Evolutionary conservation across 2,329 filamentous ascomycete species (phyloP), one percentile per base, ranked within the genome.

Genomic region (Diaporthe velutina): DNA sequence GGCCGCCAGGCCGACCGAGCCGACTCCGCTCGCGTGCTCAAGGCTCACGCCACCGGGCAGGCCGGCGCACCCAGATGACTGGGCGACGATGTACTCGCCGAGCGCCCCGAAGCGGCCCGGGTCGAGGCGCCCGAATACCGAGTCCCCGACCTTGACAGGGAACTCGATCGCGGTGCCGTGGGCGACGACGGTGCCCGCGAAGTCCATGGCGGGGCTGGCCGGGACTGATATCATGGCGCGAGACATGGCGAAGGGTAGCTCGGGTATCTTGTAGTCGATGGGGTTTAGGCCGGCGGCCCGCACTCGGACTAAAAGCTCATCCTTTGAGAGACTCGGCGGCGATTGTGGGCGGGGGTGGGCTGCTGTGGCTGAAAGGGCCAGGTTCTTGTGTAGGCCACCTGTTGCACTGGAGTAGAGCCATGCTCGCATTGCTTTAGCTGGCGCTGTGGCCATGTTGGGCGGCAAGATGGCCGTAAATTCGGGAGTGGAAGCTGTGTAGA

Each of bases 221-320:
- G 87, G 85, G 7, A 80, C 81, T 38, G 81, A 79, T 70, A 88
- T 81, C 2, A 85, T 58, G 35, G 85, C 76, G 5, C 84, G 82
- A 0, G 80, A 80, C 10, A 89, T 74, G 5, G 60, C 30, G 0
- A 85, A 82, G 30, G 86, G 81, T 9, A 83, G 30, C 79, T 93
- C 91, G 17, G 89, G 84, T 2, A 89, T 78, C 81, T 93, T 93
- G 85, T 91, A 89, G 84, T 93, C 92, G 42, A 88, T 88, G 0
- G 91, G 91, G 79, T 93, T 93, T 76, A 93, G 80, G 50, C 88
- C 83, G 33, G 86, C 85, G 72, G 85, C 83, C 74, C 88, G 81
- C 10, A 93, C 88, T 75, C 88, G 83, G 66, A 93, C 83, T 8
- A 93, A 85, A 54, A 92, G 52, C 42, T 71, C 54, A 30, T 60